phyloP scores from a whole-genome alignment of 164 flowering plant genomes.

The Berberis thunbergii region DNA sequence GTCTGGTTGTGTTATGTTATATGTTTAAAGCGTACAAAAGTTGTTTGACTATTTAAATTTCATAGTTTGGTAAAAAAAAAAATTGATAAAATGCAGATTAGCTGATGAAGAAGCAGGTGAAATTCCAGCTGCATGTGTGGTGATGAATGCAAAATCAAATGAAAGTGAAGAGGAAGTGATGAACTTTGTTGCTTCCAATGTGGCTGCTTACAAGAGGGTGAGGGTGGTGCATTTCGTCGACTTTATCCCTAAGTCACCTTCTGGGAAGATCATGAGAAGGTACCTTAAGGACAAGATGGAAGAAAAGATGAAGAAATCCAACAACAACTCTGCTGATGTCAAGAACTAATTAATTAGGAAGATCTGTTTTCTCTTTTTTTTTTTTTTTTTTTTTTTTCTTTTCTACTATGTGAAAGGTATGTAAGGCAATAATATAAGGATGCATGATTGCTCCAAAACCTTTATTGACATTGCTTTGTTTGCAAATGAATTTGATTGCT shows the following conservation, averaged over 20 bases:
- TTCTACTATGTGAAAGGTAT: too few species aligned
- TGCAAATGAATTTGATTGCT: too few species aligned
- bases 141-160: conserved; percentile 43
- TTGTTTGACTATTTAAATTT: too few species aligned
- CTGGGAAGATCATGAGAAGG: conserved; percentile 93
- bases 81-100: conserved; percentile 32
- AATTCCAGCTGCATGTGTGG: conserved; percentile 90
- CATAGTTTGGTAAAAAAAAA: too few species aligned
- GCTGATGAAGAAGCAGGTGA: conserved; percentile 96
- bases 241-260: conserved; percentile 76
- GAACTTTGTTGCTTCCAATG: conserved; percentile 66
- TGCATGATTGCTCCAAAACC: too few species aligned
- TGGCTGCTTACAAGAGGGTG: conserved; percentile 72
- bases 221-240: conserved; percentile 72
- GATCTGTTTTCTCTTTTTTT: too few species aligned
- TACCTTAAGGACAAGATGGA: conserved; percentile 42
- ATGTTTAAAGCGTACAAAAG: too few species aligned
- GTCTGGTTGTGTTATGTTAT: too few species aligned
- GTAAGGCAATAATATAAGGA: too few species aligned
- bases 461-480: too few species aligned
- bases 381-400: too few species aligned
- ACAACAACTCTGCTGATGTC: neutral
- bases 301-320: conserved; percentile 10
- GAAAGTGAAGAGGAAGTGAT: conserved; percentile 73
- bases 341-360: too few species aligned